Conservation (phyloP, 78 protist genomes). For the Dictyostelium purpureum region DNA sequence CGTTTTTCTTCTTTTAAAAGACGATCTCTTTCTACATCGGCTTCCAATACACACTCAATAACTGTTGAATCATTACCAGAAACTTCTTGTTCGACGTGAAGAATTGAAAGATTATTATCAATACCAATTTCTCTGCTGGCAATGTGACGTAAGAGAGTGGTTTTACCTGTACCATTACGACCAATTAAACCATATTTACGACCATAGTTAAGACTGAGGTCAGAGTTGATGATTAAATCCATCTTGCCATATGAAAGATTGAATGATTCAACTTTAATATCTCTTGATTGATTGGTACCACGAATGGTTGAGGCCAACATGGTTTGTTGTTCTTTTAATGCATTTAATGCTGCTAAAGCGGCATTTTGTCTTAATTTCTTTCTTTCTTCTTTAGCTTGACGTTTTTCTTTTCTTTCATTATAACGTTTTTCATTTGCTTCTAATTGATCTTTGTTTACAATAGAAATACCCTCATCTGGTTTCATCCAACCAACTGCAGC, state of each 20-base stretch:
- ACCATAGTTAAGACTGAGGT: constrained; percentile 60
- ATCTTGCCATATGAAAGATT: constrained; percentile 72
- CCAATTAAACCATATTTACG: constrained; percentile 95
- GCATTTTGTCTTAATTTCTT: constrained; percentile 39
- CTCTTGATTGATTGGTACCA: constrained; percentile 56
- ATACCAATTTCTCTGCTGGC: constrained; percentile 83
- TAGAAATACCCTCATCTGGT: constrained; percentile 62
- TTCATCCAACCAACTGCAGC: constrained; percentile 79
- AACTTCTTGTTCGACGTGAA: constrained; percentile 95
- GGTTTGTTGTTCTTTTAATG: constrained; percentile 49
- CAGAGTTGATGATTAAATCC: constrained; percentile 66
- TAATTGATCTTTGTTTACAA: constrained; percentile 59
- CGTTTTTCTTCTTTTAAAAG: constrained; percentile 86
- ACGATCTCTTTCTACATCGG: constrained; percentile 89
- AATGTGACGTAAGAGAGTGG: constrained; percentile 91
- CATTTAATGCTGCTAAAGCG: constrained; percentile 51
- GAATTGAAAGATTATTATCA: constrained; percentile 80
- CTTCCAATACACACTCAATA: constrained; percentile 86
- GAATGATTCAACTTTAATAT: constrained; percentile 77
- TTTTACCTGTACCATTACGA: constrained; percentile 95
- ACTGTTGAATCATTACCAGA: constrained; percentile 85
- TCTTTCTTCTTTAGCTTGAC: constrained; percentile 52
- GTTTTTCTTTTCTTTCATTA: constrained; percentile 59
- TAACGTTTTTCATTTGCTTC: constrained; percentile 67
- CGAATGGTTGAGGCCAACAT: constrained; percentile 14